Conservation (phyloP, 345 rosid species). For the Camelina laxa region DNA sequence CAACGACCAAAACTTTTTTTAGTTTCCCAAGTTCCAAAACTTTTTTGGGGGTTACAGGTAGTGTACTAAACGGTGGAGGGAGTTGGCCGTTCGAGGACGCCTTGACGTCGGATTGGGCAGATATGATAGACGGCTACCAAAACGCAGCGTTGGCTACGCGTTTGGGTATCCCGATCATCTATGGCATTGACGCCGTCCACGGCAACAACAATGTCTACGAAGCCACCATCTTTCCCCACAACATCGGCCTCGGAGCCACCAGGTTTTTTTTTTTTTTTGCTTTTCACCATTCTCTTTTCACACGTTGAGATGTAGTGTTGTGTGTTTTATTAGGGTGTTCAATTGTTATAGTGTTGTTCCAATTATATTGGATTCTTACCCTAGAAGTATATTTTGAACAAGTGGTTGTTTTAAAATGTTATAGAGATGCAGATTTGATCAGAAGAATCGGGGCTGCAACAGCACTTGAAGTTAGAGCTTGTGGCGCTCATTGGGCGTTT, state of each 20-base stretch:
- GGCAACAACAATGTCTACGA: constrained; percentile 82
- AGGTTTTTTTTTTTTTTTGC: constrained; percentile 52
- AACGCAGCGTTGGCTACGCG: constrained; percentile 63
- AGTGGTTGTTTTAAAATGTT: neutral
- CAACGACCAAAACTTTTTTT: neutral
- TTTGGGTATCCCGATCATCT: constrained; percentile 79
- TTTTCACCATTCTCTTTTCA: constrained; percentile 3
- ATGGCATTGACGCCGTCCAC: constrained; percentile 94
- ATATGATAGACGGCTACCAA: constrained; percentile 82
- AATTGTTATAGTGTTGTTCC: neutral
- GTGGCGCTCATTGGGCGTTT: constrained; percentile 7
- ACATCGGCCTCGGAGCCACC: constrained; percentile 86
- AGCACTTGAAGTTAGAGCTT: constrained; percentile 46
- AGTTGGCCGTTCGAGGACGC: constrained; percentile 71
- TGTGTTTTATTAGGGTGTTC: neutral
- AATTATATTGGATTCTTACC: neutral
- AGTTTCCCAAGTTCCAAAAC: neutral
- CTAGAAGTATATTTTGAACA: constrained; percentile 7
- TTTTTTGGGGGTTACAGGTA: constrained; percentile 54
- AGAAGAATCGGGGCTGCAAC: constrained; percentile 76
- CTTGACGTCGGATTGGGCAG: constrained; percentile 72
- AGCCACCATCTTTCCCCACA: constrained; percentile 89
- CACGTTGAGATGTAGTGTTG: neutral
- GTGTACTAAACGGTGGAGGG: constrained; percentile 76
- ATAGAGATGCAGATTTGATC: constrained; percentile 69